A percentile compares a stretch with the other conserved stretches of the same genome.
Conservation (phyloP, 2,329 filamentous ascomycete species). For the Diaporthe sp. region DNA sequence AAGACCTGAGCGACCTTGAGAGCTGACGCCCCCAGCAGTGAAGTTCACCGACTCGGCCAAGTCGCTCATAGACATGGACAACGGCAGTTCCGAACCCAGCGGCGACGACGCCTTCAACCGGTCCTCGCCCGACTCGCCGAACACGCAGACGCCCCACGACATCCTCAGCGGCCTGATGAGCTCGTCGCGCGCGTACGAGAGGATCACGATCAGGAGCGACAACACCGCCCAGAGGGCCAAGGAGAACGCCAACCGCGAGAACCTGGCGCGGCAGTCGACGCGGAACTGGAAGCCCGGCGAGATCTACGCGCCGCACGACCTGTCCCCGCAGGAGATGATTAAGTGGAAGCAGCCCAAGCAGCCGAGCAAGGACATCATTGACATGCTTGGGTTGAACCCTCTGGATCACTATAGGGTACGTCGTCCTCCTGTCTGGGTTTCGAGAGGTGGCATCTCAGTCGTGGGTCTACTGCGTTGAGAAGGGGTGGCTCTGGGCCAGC, state of each 20-base stretch:
- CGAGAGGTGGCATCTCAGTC: neutral
- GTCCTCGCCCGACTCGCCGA: slow-evolving; percentile 3
- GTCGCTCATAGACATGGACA: slow-evolving; percentile 34
- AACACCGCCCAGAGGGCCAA: slow-evolving; percentile 53
- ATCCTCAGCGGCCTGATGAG: slow-evolving; percentile 7
- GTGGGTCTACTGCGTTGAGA: neutral
- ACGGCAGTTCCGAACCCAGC: slow-evolving; percentile 39
- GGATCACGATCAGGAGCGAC: slow-evolving; percentile 44
- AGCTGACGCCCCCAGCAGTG: slow-evolving; percentile 27
- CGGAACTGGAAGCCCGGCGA: slow-evolving; percentile 84
- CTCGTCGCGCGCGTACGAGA: slow-evolving; percentile 21
- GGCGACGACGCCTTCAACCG: neutral
- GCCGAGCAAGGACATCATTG: slow-evolving; percentile 78
- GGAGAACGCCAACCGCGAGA: slow-evolving; percentile 57
- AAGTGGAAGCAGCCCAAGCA: slow-evolving; percentile 78
- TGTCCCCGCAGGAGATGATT: slow-evolving; percentile 80
- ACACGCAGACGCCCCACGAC: neutral
- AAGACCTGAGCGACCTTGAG: neutral
- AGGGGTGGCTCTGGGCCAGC: neutral
- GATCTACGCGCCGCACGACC: slow-evolving; percentile 90
- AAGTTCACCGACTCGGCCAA: slow-evolving; percentile 20
- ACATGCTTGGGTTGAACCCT: slow-evolving; percentile 83
- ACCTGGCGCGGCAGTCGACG: slow-evolving; percentile 73
- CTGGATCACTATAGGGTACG: slow-evolving; percentile 87
- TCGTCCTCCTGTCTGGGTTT: slow-evolving; percentile 37